Base-by-base conservation (phyloP, 768 basidiomycete species). In the Leccinum broughii region DNA sequence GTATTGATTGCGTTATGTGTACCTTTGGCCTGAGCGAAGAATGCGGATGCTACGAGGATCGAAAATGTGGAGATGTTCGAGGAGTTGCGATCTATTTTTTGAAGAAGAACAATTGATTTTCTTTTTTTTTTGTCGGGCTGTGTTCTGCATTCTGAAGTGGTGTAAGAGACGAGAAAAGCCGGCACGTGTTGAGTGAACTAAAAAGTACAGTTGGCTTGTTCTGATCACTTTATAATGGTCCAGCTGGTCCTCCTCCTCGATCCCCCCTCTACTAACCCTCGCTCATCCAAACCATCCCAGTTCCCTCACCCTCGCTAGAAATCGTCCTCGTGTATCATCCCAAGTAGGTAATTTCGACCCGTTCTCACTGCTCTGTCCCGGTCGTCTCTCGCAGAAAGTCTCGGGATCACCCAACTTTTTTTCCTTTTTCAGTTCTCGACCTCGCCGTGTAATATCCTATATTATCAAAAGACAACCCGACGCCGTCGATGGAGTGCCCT, bases 401-500 rank as follows among this genome's bases (percentile, higher is more conserved):
- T 39, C 15, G 6, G 35, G 5, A 28, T 26, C 34, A 51, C 54
- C 49, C 57, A 34, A 26, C 50, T 1, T 22, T 30, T 39, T 39
- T 39, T 17, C 44, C 46, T 22, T 50, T 46, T 48, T 14, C 51
- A 50, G 24, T 41, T 30, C 8, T 30, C 28, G 28, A 26, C 20
- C 24, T 37, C 51, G 3, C 34, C 37, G 32, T 34, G 15, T 13
- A 37, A 32, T 54, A 65, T 49, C 54, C 50, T 54, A 46, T 54
- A 61, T 52, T 39, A 41, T 39, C 56, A 51, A 48, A 49, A 57
- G 57, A 20, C 24, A 34, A 13, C 11, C 10, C 51, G 24, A 58
- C 41, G 24, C 34, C 14, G 37, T 22, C 51, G 9, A 74, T 81
- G 77, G 85, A 87, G 58, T 86, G 83, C 69, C 87, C 87, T 11